Evolutionary conservation across 345 rosid species (phyloP).

Genomic region (Populus euphratica): DNA sequence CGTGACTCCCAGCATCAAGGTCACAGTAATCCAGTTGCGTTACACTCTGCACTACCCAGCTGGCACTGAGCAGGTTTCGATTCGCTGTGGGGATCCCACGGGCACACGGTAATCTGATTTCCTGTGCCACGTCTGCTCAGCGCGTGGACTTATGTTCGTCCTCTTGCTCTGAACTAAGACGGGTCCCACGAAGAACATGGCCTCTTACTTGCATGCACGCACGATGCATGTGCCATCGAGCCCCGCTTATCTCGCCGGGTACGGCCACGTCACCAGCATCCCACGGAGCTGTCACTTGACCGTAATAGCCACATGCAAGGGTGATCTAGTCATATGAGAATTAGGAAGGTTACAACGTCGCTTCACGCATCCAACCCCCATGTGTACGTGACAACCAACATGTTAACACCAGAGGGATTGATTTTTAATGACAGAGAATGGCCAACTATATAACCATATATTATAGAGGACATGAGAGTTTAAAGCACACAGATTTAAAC

Average conservation of each 20-base stretch:
- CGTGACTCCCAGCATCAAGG: slow-evolving; percentile 34
- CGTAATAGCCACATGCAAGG: neutral
- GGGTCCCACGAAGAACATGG: slow-evolving; percentile 50
- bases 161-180: slow-evolving; percentile 6
- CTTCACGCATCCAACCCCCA: slow-evolving; percentile 34
- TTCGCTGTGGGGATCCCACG: slow-evolving; percentile 35
- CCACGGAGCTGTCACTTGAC: neutral
- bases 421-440: slow-evolving; percentile 9
- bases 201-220: slow-evolving; percentile 47
- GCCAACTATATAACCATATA: slow-evolving; percentile 1
- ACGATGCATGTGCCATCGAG: slow-evolving; percentile 44
- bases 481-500: neutral
- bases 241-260: slow-evolving; percentile 35
- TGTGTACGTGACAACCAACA: slow-evolving; percentile 37
- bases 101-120: slow-evolving; percentile 14
- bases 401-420: neutral
- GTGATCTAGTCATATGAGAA: neutral
- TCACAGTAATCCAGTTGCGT: neutral
- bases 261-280: slow-evolving; percentile 15
- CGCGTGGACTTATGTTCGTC: slow-evolving; percentile 19
- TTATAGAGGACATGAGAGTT: neutral
- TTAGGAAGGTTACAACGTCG: slow-evolving; percentile 24
- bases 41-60: slow-evolving; percentile 8
- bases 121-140: slow-evolving; percentile 12
- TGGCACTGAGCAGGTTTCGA: slow-evolving; percentile 27